These are phyloP conservation scores for Hemerocallis citrina DNA, from an alignment of 106 monocot genomes.

Conservation along the genomic window DNA sequence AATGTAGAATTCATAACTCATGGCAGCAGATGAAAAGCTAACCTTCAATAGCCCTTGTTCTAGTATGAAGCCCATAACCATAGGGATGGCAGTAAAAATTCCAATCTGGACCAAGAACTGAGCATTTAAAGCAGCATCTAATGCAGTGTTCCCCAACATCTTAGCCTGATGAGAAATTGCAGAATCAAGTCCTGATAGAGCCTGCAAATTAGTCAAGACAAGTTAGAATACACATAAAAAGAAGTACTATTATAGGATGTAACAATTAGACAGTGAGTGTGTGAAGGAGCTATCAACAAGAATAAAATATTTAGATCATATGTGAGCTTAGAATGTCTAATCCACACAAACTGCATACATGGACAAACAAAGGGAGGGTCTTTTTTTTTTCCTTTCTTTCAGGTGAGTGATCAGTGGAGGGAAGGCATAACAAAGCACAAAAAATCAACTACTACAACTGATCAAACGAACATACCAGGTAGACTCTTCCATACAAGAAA, in stretches of 20 bases:
- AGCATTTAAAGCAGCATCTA: slow-evolving; percentile 91
- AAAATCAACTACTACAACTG: too few relatives aligned
- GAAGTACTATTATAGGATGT: background rate
- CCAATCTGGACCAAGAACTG: slow-evolving; percentile 98
- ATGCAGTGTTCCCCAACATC: slow-evolving; percentile 60
- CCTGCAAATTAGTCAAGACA: slow-evolving; percentile 30
- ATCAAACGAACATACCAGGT: slow-evolving; percentile 49
- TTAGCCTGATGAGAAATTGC: slow-evolving; percentile 47
- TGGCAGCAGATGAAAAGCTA: background rate
- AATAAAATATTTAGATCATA: too few relatives aligned
- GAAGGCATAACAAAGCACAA: too few relatives aligned
- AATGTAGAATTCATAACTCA: background rate
- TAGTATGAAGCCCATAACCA: slow-evolving; percentile 95
- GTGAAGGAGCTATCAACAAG: too few relatives aligned
- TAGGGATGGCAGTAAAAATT: slow-evolving; percentile 91
- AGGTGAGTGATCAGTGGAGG: too few relatives aligned
- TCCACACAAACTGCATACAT: background rate
- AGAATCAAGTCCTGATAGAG: slow-evolving; percentile 82
- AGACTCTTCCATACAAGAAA: slow-evolving; percentile 91
- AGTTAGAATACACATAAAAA: background rate
- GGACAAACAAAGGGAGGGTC: background rate
- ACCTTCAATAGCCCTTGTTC: slow-evolving; percentile 82
- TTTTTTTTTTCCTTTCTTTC: too few relatives aligned
- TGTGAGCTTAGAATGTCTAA: too few relatives aligned
- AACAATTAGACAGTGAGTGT: background rate